Evolutionary conservation across 352 stramenopile species (phyloP), one percentile per base, ranked within the genome.

Genomic region (Phytophthora idaei): DNA sequence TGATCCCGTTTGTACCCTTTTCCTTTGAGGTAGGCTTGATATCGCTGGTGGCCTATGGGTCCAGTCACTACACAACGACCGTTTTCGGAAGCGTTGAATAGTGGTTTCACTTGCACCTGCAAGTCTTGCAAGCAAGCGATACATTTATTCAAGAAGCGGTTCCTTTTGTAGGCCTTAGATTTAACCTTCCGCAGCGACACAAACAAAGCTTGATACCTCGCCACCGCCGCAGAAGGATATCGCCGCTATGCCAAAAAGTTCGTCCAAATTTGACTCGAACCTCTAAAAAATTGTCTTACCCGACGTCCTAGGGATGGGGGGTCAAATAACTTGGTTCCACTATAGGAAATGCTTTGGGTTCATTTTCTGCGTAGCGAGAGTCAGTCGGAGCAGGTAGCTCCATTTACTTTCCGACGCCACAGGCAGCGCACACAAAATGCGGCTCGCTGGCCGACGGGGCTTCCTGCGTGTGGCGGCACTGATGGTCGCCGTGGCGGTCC

Each of bases 341-440:
- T 67, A 72, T 68, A 34, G 39, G 21, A 42, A 36, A 36, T 41
- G 12, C 55, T 54, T 71, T 68, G 63, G 64, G 58, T 76, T 69
- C 58, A 76, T 63, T 76, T 51, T 72, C 57, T 72, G 57, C 55
- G 34, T 17, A 31, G 32, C 61, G 67, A 75, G 64, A 76, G 63
- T 73, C 69, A 76, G 63, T 73, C 21, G 44, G 44, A 49, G 55
- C 21, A 48, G 46, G 36, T 32, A 31, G 14, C 53, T 46, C 17
- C 64, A 69, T 59, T 77, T 74, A 52, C n/a, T 58, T 73, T 73
- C 44, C 31, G 52, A 71, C 61, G 57, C 67, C 69, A 59, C n/a
- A 46, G 37, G 27, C 46, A 31, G 9, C 28, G 32, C 32, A 31
- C 15, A 29, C 52, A 14, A 32, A 52, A 78, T 76, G 71, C 58